Evolutionary conservation across 805 yeast species (phyloP).

Genomic region (Scheffersomyces coipomensis): DNA sequence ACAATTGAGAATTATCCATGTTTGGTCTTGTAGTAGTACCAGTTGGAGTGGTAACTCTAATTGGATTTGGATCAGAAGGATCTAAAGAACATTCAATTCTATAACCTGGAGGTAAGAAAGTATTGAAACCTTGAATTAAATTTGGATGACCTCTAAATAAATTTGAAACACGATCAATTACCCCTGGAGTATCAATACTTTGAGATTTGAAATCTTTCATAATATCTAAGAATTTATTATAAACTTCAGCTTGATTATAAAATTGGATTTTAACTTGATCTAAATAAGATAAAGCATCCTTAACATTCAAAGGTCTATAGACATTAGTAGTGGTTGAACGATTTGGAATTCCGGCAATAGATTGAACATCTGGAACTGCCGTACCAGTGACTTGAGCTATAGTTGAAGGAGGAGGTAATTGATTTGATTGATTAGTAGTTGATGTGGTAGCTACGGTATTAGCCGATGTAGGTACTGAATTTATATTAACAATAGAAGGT

Average conservation of each 20-base stretch:
- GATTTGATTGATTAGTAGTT: conserved; percentile 18
- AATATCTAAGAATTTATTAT: conserved; percentile 92
- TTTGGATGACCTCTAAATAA: conserved; percentile 91
- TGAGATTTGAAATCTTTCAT: conserved; percentile 99
- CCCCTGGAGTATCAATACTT: conserved; percentile 96
- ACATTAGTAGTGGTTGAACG: conserved; percentile 40
- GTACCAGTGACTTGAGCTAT: conserved; percentile 15
- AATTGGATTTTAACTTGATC: conserved; percentile 96
- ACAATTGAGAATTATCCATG: conserved; percentile 27
- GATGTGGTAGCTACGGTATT: conserved; percentile 25
- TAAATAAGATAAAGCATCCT: conserved; percentile 91
- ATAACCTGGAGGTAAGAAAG: conserved; percentile 96
- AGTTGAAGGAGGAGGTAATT: conserved; percentile 26
- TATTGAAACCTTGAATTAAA: conserved; percentile 94
- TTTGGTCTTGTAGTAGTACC: conserved; percentile 80
- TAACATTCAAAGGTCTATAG: conserved; percentile 86
- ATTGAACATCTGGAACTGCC: conserved; percentile 14
- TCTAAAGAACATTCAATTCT: conserved; percentile 86
- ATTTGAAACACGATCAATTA: conserved; percentile 89
- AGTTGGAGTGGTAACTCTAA: conserved; percentile 92
- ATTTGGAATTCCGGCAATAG: conserved; percentile 34
- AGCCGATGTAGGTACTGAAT: conserved; percentile 10
- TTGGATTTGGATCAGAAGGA: conserved; percentile 88
- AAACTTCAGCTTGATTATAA: conserved; percentile 89
- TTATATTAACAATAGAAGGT: conserved; percentile 20